A percentile compares a stretch with the other conserved stretches of the same genome.
These are phyloP conservation scores for Nakaseomyces kungkrabaensis DNA, from an alignment of 1,139 yeast species.

Conservation along the genomic window DNA sequence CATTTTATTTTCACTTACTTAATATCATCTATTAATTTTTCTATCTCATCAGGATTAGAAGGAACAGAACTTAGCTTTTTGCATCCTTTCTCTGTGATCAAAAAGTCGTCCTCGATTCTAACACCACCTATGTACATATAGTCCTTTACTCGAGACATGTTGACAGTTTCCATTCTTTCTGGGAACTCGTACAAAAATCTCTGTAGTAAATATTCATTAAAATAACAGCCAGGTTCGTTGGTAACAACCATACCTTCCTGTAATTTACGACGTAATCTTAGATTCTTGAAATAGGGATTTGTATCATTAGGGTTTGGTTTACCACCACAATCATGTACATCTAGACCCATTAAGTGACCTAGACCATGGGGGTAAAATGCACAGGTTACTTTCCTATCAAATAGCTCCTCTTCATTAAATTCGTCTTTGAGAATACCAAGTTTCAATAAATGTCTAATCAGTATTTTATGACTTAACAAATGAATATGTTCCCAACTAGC, in stretches of 20 bases:
- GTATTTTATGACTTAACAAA: slow-evolving; percentile 61
- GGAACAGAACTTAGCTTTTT: slow-evolving; percentile 79
- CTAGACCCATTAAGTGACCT: slow-evolving; percentile 90
- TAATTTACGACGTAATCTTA: slow-evolving; percentile 70
- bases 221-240: slow-evolving; percentile 91
- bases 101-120: slow-evolving; percentile 86
- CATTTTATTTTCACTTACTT: no score
- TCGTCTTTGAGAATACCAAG: slow-evolving; percentile 68
- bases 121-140: slow-evolving; percentile 93
- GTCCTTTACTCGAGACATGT: slow-evolving; percentile 54
- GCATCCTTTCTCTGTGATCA: slow-evolving; percentile 64
- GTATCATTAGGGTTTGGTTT: slow-evolving; percentile 74
- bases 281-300: slow-evolving; percentile 61
- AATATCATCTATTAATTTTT: slow-evolving; percentile 36
- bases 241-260: slow-evolving; percentile 79
- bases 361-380: slow-evolving; percentile 91
- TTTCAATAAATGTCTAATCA: slow-evolving; percentile 60
- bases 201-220: slow-evolving; percentile 70
- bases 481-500: slow-evolving; percentile 81
- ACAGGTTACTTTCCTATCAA: slow-evolving; percentile 57
- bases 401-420: slow-evolving; percentile 54
- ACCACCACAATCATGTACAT: slow-evolving; percentile 94
- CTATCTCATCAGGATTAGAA: slow-evolving; percentile 73
- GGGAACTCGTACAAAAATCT: slow-evolving; percentile 48
- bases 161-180: slow-evolving; percentile 49